These are phyloP conservation scores for Exobasidium rhododendri DNA, from an alignment of 1,284 basidiomycete species.

Conservation along the genomic window DNA sequence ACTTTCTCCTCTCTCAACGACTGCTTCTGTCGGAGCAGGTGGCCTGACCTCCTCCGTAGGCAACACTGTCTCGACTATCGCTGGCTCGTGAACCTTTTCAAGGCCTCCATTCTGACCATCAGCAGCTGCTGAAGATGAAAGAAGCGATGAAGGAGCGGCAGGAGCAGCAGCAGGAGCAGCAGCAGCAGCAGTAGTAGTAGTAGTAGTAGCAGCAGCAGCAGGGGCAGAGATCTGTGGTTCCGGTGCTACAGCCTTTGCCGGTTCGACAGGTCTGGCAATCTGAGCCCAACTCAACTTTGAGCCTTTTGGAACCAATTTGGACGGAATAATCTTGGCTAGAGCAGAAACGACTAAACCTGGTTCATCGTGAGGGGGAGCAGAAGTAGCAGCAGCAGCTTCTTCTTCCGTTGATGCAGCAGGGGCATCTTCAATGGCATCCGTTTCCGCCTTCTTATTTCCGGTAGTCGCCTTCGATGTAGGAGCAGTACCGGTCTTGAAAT, in stretches of 20 bases:
- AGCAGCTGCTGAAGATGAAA: slow-evolving; percentile 10
- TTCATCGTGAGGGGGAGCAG: neutral
- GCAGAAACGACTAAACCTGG: neutral
- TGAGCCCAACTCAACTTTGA: slow-evolving; percentile 52
- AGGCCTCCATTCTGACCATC: slow-evolving; percentile 2
- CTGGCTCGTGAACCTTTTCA: slow-evolving; percentile 17
- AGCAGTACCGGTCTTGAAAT: slow-evolving; percentile 13
- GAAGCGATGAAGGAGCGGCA: slow-evolving; percentile 14
- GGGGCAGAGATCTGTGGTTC: slow-evolving; percentile 16
- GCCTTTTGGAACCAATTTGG: slow-evolving; percentile 13
- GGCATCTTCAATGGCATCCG: slow-evolving; percentile 20
- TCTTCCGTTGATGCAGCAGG: slow-evolving; percentile 19
- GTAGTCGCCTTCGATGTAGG: slow-evolving; percentile 19
- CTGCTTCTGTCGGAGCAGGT: neutral
- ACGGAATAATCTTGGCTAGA: slow-evolving; percentile 1
- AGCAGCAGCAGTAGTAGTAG: slow-evolving; percentile 6
- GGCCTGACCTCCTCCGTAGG: slow-evolving; percentile 15
- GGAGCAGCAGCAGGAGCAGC: slow-evolving; percentile 10
- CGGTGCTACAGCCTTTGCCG: slow-evolving; percentile 17
- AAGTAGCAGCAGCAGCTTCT: slow-evolving; percentile 22
- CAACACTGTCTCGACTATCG: neutral
- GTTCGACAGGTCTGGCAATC: slow-evolving; percentile 42
- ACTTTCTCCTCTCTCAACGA: slow-evolving; percentile 1
- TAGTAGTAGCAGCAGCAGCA: slow-evolving; percentile 12
- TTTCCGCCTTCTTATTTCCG: slow-evolving; percentile 18